These are phyloP conservation scores for Amorphotheca resinae DNA, from an alignment of 495 filamentous ascomycete genomes.

Conservation along the genomic window DNA sequence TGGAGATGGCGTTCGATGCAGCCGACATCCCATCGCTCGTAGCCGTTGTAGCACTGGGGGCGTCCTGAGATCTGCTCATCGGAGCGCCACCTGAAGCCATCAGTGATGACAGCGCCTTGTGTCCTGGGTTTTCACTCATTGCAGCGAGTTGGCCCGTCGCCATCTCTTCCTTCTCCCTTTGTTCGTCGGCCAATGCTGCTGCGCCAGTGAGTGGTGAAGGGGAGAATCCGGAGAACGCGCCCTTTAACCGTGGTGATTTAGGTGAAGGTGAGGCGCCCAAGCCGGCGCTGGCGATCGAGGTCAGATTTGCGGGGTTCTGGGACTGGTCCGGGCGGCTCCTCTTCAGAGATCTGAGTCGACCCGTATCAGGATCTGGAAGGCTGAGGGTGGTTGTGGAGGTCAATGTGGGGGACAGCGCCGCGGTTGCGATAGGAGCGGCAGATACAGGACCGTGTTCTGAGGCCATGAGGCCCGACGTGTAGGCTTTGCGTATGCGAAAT, in stretches of 20 bases:
- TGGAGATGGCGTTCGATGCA: constrained; percentile 27
- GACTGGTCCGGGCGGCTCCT: constrained; percentile 35
- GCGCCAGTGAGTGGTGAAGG: constrained; percentile 38
- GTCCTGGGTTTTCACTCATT: constrained; percentile 39
- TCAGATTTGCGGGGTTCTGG: constrained; percentile 25
- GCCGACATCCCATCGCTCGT: constrained; percentile 30
- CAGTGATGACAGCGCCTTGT: constrained; percentile 39
- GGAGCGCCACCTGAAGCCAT: constrained; percentile 35
- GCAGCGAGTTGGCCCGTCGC: constrained; percentile 25
- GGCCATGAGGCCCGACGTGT: constrained; percentile 13
- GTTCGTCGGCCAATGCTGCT: constrained; percentile 44
- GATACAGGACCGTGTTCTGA: constrained; percentile 17
- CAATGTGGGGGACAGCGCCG: constrained; percentile 8
- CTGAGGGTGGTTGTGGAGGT: neutral
- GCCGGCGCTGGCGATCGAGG: constrained; percentile 24
- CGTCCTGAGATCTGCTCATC: constrained; percentile 40
- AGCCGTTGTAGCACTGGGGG: constrained; percentile 23
- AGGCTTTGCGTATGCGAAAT: neutral
- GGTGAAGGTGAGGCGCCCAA: constrained; percentile 31
- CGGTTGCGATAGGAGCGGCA: constrained; percentile 6
- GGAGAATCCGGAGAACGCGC: constrained; percentile 31
- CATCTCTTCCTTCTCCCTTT: constrained; percentile 35
- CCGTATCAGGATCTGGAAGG: constrained; percentile 6
- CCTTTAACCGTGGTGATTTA: constrained; percentile 37
- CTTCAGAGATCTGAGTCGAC: constrained; percentile 32